phyloP scores from a whole-genome alignment of 192 early-diverging fungal genomes.

The Entrophospora sp. region DNA sequence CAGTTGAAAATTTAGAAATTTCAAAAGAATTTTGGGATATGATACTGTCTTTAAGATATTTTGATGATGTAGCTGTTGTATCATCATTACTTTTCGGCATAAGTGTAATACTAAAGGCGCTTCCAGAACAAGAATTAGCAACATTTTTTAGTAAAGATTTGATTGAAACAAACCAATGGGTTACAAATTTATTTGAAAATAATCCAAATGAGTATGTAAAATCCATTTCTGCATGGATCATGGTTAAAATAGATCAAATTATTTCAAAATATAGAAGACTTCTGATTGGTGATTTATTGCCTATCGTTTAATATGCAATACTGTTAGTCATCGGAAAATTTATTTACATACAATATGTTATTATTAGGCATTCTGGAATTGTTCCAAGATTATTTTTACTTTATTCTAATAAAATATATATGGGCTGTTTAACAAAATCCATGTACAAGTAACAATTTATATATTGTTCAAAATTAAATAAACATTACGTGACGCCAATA shows the following conservation, averaged over 20 bases:
- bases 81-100: slow-evolving; percentile 8
- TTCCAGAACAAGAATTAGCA: slow-evolving; percentile 5
- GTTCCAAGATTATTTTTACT: no score
- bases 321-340: no score
- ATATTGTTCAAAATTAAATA: no score
- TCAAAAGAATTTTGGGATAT: slow-evolving; percentile 17
- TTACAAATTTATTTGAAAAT: slow-evolving; percentile 14
- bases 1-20: slow-evolving; percentile 6
- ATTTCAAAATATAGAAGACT: slow-evolving; percentile 3
- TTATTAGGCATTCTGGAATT: no score
- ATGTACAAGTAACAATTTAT: no score
- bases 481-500: no score
- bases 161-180: slow-evolving; percentile 14
- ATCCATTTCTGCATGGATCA: background rate
- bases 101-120: background rate
- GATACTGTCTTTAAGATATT: slow-evolving; percentile 15
- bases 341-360: no score
- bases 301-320: no score
- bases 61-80: slow-evolving; percentile 1
- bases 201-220: background rate
- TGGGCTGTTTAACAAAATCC: no score
- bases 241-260: slow-evolving; percentile 7
- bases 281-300: slow-evolving; percentile 8
- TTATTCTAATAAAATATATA: no score
- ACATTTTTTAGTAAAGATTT: slow-evolving; percentile 9